Conservation (phyloP, 495 filamentous ascomycete species). For the Aspergillus nidulans region DNA sequence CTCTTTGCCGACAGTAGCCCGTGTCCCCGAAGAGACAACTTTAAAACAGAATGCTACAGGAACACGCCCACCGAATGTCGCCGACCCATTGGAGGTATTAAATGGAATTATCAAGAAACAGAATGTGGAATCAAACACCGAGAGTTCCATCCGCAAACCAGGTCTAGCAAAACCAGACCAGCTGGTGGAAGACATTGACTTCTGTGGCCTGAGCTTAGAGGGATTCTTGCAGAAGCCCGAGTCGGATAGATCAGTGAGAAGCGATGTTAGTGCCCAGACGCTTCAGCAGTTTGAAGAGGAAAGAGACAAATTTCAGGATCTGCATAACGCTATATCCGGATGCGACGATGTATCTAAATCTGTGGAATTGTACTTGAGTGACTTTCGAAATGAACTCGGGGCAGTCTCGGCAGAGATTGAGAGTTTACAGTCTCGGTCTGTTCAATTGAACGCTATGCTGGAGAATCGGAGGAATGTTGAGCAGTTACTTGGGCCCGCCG, state of each 20-base stretch:
- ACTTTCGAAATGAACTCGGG: constrained; percentile 88
- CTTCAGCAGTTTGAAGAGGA: constrained; percentile 83
- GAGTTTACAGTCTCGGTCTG: constrained; percentile 80
- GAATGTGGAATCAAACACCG: constrained; percentile 14
- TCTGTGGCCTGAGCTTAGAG: constrained; percentile 67
- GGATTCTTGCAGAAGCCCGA: constrained; percentile 57
- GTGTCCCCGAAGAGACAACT: constrained; percentile 57
- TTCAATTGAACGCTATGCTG: constrained; percentile 76
- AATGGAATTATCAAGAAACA: constrained; percentile 62
- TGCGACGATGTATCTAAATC: constrained; percentile 93
- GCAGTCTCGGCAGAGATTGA: constrained; percentile 93
- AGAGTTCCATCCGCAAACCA: not conserved
- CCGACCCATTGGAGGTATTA: constrained; percentile 71
- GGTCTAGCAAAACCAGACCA: constrained; percentile 33
- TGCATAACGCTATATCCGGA: constrained; percentile 81
- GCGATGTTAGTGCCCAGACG: constrained; percentile 59
- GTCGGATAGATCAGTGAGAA: constrained; percentile 31
- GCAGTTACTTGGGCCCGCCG: constrained; percentile 78
- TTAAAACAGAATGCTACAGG: constrained; percentile 51
- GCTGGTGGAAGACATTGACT: constrained; percentile 66
- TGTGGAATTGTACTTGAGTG: constrained; percentile 85
- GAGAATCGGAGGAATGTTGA: constrained; percentile 89
- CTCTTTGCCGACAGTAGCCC: constrained; percentile 59
- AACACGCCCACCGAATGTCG: constrained; percentile 47
- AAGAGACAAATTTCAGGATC: constrained; percentile 82